Base-by-base conservation (phyloP, 148 eudicot genomes). In the Cornus controversa region DNA sequence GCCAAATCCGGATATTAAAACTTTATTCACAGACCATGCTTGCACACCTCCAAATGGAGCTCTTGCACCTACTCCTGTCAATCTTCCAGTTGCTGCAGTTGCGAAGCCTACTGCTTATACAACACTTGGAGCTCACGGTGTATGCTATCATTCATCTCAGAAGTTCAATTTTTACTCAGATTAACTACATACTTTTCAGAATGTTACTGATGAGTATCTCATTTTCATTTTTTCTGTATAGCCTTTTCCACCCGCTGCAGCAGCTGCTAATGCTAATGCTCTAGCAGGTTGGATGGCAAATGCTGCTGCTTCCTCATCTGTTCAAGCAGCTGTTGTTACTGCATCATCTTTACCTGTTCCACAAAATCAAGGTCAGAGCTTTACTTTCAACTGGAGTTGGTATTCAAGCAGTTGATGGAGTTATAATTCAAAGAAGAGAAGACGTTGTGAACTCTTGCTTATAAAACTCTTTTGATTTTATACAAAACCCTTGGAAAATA, bases 271-370 rank as follows among this genome's bases (percentile, higher is more conserved):
- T 89, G 92, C 98, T 75, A 91, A 89, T 87, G 94, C 98, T 75
- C 87, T 90, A 85, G 96, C 97, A 63, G 93, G 96, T 77, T 92
- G 97, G 98, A 94, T 92, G 97, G 92, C 91, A 40, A 94, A 94
- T 87, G 94, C 91, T 71, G 93, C 90, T 70, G 89, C 87, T 58
- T 88, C 98, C 78, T 91, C 97, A 70, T 92, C 95, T 82, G 93
- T 91, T 80, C 95, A 94, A 89, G 94, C 97, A n/a, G 88, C 95
- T 78, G 95, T 92, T 85, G 98, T 91, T 79, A 87, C 98, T 75
- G 92, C 91, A 69, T 88, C 98, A 18, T 89, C 97, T 29, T 83
- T 94, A 72, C 93, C 94, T 25, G 89, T 82, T 50, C 90, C 86
- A 64, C 92, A 91, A 47, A 91, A 85, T 85, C 97, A 92, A 89